phyloP scores from a whole-genome alignment of 352 stramenopile genomes.

The Achlya hypogyna region DNA sequence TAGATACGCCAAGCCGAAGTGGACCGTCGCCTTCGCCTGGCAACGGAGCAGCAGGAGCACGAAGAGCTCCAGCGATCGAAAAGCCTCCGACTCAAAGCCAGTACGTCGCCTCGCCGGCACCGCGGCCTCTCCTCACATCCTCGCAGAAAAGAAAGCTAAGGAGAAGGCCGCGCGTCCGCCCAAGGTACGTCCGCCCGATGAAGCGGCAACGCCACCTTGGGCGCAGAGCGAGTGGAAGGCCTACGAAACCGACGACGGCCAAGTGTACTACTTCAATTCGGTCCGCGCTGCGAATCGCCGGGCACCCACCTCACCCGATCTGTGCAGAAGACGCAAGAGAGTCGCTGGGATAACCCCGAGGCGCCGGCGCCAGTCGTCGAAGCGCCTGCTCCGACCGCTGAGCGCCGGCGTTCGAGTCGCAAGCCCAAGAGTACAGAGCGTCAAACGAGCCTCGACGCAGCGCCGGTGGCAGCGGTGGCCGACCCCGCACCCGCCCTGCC shows the following conservation, averaged over 20 bases:
- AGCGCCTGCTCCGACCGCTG: not conserved
- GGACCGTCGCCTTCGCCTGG: not conserved
- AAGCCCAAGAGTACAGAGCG: not conserved
- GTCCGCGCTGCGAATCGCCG: not conserved
- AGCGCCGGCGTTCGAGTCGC: not conserved
- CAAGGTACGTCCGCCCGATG: not conserved
- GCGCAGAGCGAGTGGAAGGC: not conserved
- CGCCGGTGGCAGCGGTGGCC: not conserved
- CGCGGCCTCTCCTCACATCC: not conserved
- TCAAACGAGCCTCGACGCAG: not conserved
- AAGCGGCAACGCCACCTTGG: not conserved
- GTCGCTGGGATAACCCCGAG: not conserved
- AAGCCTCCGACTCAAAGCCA: not conserved
- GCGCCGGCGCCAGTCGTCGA: not conserved
- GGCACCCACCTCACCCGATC: not conserved
- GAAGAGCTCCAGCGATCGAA: not conserved
- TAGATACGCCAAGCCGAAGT: constrained; percentile 18
- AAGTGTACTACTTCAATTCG: constrained; percentile 17
- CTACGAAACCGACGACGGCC: constrained; percentile 11
- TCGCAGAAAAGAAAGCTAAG: not conserved
- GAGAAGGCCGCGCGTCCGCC: not conserved
- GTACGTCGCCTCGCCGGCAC: not conserved
- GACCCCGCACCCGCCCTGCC: not conserved
- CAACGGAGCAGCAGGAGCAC: not conserved
- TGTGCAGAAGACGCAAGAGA: not conserved